Evolutionary conservation across 768 basidiomycete species (phyloP).

Genomic region (Serendipita sp.): DNA sequence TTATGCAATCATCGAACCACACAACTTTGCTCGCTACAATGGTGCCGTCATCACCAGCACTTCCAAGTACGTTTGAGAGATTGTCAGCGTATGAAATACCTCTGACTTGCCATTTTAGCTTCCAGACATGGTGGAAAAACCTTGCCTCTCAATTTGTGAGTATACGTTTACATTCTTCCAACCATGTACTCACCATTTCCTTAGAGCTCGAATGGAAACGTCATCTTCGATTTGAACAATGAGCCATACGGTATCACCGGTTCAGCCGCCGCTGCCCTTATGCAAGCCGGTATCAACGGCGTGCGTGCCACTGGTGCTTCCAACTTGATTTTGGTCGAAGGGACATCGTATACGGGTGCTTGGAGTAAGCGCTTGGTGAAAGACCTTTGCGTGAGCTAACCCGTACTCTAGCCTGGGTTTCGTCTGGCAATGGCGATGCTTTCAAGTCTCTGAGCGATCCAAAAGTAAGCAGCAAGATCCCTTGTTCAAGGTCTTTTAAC

Average conservation of each 20-base stretch:
- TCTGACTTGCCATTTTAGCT: conserved; percentile 18
- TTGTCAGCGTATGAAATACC: background rate
- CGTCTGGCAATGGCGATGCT: conserved; percentile 38
- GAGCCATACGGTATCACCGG: conserved; percentile 47
- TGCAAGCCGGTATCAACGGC: conserved; percentile 50
- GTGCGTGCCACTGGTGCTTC: conserved; percentile 49
- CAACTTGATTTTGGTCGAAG: conserved; percentile 26
- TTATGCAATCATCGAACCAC: conserved; percentile 38
- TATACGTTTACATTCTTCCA: background rate
- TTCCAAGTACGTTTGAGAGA: conserved; percentile 20
- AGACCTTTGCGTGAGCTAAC: background rate
- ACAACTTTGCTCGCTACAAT: conserved; percentile 48
- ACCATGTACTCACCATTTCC: conserved; percentile 8
- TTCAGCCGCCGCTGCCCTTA: conserved; percentile 31
- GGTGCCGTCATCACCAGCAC: conserved; percentile 31
- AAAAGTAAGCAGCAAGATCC: background rate
- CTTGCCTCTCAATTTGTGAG: conserved; percentile 38
- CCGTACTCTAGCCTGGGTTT: conserved; percentile 29
- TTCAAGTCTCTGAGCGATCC: conserved; percentile 37
- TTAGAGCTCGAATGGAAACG: conserved; percentile 21
- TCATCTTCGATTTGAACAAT: conserved; percentile 48
- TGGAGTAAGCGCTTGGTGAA: conserved; percentile 27
- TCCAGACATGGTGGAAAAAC: conserved; percentile 42
- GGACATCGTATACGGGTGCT: conserved; percentile 37
- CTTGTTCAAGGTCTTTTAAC: background rate